phyloP scores from a whole-genome alignment of 2,329 filamentous ascomycete species.

The Epichloe amarillans region DNA sequence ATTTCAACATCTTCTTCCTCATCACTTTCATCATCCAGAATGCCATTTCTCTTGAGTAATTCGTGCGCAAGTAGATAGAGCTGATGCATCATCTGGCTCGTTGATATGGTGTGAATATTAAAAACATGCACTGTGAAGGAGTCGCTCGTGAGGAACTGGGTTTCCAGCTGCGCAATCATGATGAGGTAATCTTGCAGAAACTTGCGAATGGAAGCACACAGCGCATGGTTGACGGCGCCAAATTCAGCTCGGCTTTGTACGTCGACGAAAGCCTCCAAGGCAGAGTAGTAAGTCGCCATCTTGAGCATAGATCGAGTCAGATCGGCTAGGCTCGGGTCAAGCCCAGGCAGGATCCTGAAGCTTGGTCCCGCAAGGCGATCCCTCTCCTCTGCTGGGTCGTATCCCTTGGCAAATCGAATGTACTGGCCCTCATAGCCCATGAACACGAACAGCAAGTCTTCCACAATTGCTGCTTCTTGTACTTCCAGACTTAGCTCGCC shows the following conservation, averaged over 20 bases:
- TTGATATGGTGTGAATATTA: slow-evolving; percentile 81
- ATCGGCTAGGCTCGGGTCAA: slow-evolving; percentile 86
- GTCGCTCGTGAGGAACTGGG: slow-evolving; percentile 78
- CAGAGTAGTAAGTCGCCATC: slow-evolving; percentile 87
- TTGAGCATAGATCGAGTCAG: slow-evolving; percentile 79
- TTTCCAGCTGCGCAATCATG: slow-evolving; percentile 84
- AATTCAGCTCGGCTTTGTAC: slow-evolving; percentile 88
- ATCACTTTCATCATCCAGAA: slow-evolving; percentile 69
- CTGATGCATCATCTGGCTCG: slow-evolving; percentile 81
- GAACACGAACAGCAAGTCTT: slow-evolving; percentile 86
- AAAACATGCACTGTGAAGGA: slow-evolving; percentile 87
- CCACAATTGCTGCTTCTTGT: slow-evolving; percentile 77
- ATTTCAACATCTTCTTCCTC: slow-evolving; percentile 58
- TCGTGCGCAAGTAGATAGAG: slow-evolving; percentile 80
- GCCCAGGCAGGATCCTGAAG: slow-evolving; percentile 66
- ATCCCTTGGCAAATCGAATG: slow-evolving; percentile 70
- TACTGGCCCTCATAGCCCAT: slow-evolving; percentile 99
- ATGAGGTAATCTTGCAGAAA: slow-evolving; percentile 87
- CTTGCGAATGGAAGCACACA: slow-evolving; percentile 89
- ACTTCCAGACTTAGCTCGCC: slow-evolving; percentile 60
- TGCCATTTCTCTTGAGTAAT: slow-evolving; percentile 72
- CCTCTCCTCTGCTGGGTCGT: slow-evolving; percentile 74
- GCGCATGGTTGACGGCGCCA: slow-evolving; percentile 85
- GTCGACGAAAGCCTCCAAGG: slow-evolving; percentile 84
- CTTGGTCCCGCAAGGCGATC: slow-evolving; percentile 71